A percentile compares a stretch with the other conserved stretches of the same genome.
Conservation (phyloP, 2,329 filamentous ascomycete species). For the Harringtonia aguacate region DNA sequence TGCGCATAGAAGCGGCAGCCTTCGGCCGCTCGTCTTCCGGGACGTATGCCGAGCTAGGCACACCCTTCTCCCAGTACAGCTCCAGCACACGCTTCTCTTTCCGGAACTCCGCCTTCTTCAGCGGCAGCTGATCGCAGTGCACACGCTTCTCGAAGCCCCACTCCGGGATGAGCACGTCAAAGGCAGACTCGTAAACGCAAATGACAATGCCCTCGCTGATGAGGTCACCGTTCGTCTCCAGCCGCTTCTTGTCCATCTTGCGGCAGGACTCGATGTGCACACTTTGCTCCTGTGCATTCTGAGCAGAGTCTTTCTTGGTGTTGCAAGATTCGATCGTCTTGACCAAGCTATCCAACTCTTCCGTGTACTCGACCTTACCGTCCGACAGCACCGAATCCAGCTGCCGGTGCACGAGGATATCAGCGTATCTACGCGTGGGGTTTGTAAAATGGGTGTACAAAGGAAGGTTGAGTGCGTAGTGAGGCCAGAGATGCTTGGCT, state of each 20-base stretch:
- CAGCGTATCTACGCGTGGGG: constrained; percentile 87
- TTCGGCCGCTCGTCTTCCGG: constrained; percentile 95
- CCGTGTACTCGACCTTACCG: constrained; percentile 71
- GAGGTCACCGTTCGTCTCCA: constrained; percentile 79
- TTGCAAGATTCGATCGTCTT: constrained; percentile 96
- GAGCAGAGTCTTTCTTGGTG: constrained; percentile 97
- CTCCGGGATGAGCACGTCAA: constrained; percentile 94
- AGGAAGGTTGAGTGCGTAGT: constrained; percentile 87
- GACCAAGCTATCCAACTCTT: constrained; percentile 76
- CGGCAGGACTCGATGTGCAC: constrained; percentile 97
- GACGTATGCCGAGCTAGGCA: constrained; percentile 89
- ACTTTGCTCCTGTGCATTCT: constrained; percentile 96
- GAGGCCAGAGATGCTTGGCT: constrained; percentile 64
- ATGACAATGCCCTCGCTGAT: constrained; percentile 94
- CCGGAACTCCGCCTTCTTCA: constrained; percentile 98
- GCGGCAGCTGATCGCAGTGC: constrained; percentile 91
- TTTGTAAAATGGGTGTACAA: constrained; percentile 97
- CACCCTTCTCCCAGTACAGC: constrained; percentile 99
- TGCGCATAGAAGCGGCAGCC: constrained; percentile 61
- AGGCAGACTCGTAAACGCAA: constrained; percentile 96
- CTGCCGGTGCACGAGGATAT: constrained; percentile 92
- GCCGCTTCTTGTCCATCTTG: constrained; percentile 83
- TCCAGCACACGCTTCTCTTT: constrained; percentile 92
- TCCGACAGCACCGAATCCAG: constrained; percentile 78
- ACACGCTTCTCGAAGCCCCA: constrained; percentile 99